Base-by-base conservation (phyloP, 148 eudicot genomes). In the Dianthus caryophyllus region DNA sequence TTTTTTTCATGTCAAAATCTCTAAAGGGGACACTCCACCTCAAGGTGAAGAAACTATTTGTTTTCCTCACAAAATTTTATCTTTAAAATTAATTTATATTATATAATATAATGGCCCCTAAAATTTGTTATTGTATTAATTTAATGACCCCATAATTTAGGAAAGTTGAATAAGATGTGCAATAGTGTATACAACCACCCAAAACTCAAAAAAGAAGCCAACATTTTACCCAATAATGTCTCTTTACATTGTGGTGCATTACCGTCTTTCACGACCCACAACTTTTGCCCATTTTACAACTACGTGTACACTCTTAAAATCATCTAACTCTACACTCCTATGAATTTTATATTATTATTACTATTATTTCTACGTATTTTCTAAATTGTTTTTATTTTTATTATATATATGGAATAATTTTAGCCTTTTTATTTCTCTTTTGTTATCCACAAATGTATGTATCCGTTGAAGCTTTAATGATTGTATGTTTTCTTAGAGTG, bases 401-500 rank as follows among this genome's bases (percentile, higher is more conserved):
- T n/a, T 3, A 33, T 33, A 33, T 33, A 33, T 33, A 33, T 33
- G 38, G 38, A 3, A 7, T 33, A 33, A 7, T 2, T 25, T 13
- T 56, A 29, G 14, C 9, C 15, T 16, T 12, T 0, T 4, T 20
- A 1, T 25, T 15, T 38, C 20, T 62, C 16, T 48, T 48, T 66
- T 64, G 59, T 38, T 73, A 58, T 66, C 76, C 75, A 65, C 59
- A 55, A 50, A 66, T 58, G n/a, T n/a, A 6, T 48, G 10, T 48
- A 66, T 66, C 61, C 51, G 39, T 59, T 66, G 21, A 7, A 31
- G 50, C 31, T 22, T 38, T 30, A 60, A 49, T 61, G 46, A 64
- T 64, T n/a, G 57, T 62, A 27, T 44, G 69, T 26, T 30, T 62
- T 38, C 47, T 62, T 70, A 33, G 24, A 21, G 38, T 48, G 22